These are phyloP conservation scores for Rhizophora mangle DNA, from an alignment of 345 rosid genomes.

Conservation along the genomic window DNA sequence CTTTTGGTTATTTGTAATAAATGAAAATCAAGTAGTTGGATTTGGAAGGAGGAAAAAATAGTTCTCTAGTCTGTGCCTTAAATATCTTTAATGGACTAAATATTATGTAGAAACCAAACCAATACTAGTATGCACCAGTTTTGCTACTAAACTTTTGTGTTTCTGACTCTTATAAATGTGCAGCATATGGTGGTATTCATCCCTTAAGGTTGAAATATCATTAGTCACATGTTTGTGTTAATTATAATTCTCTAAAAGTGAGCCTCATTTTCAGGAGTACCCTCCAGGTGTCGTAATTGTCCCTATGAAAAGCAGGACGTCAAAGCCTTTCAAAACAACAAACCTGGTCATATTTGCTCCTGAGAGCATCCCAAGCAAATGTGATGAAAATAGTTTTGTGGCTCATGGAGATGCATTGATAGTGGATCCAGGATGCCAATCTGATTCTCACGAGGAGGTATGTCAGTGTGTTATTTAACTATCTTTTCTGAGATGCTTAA, in stretches of 20 bases:
- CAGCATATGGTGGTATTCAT: background rate
- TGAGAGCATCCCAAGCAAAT: constrained; percentile 29
- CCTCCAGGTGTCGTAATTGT: constrained; percentile 76
- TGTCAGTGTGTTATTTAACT: constrained; percentile 4
- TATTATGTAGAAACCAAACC: no score
- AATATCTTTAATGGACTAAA: no score
- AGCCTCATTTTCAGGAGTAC: constrained; percentile 61
- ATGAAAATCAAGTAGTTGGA: background rate
- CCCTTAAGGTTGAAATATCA: background rate
- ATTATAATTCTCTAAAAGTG: background rate
- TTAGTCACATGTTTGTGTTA: background rate
- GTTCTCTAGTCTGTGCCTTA: no score
- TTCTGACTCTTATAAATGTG: no score
- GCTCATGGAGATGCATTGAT: constrained; percentile 75
- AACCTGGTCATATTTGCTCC: constrained; percentile 77
- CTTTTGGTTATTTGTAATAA: background rate
- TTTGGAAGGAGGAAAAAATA: no score
- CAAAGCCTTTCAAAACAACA: constrained; percentile 70
- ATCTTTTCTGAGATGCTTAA: background rate
- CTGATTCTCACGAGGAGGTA: constrained; percentile 59
- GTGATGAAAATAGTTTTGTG: constrained; percentile 32
- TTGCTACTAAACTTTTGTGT: no score
- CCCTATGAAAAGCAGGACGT: constrained; percentile 77
- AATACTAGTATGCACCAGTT: no score
- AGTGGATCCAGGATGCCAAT: constrained; percentile 78